These are phyloP conservation scores for Botrytis fragariae DNA, from an alignment of 2,329 filamentous ascomycete genomes.

Conservation along the genomic window DNA sequence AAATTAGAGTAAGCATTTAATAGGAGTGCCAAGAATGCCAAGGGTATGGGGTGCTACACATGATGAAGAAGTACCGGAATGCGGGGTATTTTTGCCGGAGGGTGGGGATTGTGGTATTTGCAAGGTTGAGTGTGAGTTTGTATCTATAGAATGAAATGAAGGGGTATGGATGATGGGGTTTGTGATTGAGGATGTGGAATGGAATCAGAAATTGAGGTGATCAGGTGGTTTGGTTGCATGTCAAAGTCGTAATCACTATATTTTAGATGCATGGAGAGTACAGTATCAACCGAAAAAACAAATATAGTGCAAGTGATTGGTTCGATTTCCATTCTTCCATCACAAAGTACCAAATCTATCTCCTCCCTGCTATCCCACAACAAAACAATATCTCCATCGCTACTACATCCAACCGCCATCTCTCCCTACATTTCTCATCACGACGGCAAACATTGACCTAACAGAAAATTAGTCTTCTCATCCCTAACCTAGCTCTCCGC, in stretches of 20 bases:
- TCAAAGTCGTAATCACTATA: not conserved
- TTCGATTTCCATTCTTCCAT: not conserved
- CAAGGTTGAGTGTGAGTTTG: not conserved
- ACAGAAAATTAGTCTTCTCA: not conserved
- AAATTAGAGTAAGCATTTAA: not conserved
- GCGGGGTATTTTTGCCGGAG: not conserved
- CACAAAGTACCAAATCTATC: not conserved
- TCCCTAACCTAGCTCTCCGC: too few species aligned
- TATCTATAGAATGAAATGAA: not conserved
- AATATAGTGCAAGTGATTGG: not conserved
- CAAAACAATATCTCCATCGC: not conserved
- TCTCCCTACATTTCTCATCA: not conserved
- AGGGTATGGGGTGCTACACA: not conserved
- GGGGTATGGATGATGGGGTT: not conserved
- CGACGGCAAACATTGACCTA: slow-evolving; percentile 12
- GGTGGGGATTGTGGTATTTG: not conserved
- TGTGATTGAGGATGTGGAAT: not conserved
- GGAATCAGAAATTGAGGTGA: not conserved
- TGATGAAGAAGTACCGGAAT: not conserved
- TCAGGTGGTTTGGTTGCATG: not conserved
- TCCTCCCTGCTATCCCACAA: not conserved
- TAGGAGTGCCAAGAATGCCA: not conserved
- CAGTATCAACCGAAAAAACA: not conserved
- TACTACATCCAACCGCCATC: rapidly evolving
- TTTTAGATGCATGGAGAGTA: not conserved